Base-by-base conservation (phyloP, 192 early-diverging fungal species). In the Thamnidium elegans region DNA sequence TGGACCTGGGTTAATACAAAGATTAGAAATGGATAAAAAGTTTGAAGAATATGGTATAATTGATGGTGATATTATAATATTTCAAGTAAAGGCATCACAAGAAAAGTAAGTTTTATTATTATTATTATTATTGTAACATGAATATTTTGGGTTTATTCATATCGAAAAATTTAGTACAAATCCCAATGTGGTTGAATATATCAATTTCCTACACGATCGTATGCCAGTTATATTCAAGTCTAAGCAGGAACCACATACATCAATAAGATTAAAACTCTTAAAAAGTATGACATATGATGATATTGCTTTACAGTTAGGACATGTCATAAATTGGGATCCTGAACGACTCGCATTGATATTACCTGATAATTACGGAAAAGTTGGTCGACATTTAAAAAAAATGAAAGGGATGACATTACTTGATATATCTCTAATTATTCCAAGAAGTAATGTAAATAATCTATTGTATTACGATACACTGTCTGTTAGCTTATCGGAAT, bases 51-150 rank as follows among this genome's bases (percentile, higher is more conserved):
- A 89, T 17, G 97, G 97, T 68, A 85, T 99, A 55, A 86, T 91
- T 71, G 87, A 90, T 62, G 97, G 97, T 34, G 97, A 99, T 71
- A 97, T 99, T 60, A 83, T 99, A 60, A 88, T 84, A 66, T 86
- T 90, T 69, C 93, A 96, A 72, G 72, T 76, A 26, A 76, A 78
- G 13, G 65, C 85, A 21, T 78, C 73, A 23, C 17, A 59, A 5
- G 73, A 70, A 50, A 69, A 78, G 58, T 59, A 44, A 45, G 58
- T 8, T 17, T 39, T 19, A 6, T 26, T 26, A 2, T n/a, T n/a
- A n/a, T n/a, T n/a, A n/a, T n/a, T n/a, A n/a, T 26, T 17, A 48
- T 48, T 17, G 19, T 48, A 19, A 48, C n/a, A 48, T 48, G 19
- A 7, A 19, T n/a, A 17, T 56, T 17, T 39, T 7, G 14, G 19